Conservation (phyloP, 495 filamentous ascomycete species). For the Podospora pseudopauciseta region DNA sequence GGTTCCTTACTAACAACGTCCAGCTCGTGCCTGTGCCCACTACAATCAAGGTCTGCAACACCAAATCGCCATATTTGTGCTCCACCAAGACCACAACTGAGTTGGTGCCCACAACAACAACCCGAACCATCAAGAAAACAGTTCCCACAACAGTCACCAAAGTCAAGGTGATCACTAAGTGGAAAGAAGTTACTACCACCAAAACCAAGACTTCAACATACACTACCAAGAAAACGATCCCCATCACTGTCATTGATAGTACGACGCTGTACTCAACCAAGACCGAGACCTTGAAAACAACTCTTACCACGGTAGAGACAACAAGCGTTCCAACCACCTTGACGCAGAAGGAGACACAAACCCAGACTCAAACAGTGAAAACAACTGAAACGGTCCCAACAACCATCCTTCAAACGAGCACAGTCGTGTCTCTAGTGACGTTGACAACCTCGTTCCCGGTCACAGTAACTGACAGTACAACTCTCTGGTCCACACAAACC, state of each 20-base stretch:
- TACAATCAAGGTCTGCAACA: slow-evolving; percentile 25
- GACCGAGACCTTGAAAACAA: slow-evolving; percentile 10
- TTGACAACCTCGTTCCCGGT: slow-evolving; percentile 25
- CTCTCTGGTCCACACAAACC: slow-evolving; percentile 24
- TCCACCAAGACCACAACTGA: slow-evolving; percentile 26
- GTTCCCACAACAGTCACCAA: background rate
- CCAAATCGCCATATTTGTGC: slow-evolving; percentile 18
- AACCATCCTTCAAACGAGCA: slow-evolving; percentile 16
- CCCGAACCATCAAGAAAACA: background rate
- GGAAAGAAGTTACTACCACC: slow-evolving; percentile 19
- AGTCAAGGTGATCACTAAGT: slow-evolving; percentile 17
- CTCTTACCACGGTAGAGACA: background rate
- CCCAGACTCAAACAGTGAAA: slow-evolving; percentile 10
- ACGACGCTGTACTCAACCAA: slow-evolving; percentile 28
- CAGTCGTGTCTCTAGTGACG: slow-evolving; percentile 18
- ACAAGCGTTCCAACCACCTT: slow-evolving; percentile 1
- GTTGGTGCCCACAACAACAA: slow-evolving; percentile 21
- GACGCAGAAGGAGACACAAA: background rate
- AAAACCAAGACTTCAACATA: slow-evolving; percentile 13
- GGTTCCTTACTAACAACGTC: slow-evolving; percentile 8
- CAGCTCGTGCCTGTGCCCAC: slow-evolving; percentile 24
- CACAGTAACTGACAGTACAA: slow-evolving; percentile 30
- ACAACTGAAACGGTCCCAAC: slow-evolving; percentile 19
- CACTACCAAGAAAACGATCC: slow-evolving; percentile 20
- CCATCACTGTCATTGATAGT: slow-evolving; percentile 26